A percentile compares a stretch with the other conserved stretches of the same genome.
phyloP scores from a whole-genome alignment of 768 basidiomycete species.

The Suillus hirtellus region DNA sequence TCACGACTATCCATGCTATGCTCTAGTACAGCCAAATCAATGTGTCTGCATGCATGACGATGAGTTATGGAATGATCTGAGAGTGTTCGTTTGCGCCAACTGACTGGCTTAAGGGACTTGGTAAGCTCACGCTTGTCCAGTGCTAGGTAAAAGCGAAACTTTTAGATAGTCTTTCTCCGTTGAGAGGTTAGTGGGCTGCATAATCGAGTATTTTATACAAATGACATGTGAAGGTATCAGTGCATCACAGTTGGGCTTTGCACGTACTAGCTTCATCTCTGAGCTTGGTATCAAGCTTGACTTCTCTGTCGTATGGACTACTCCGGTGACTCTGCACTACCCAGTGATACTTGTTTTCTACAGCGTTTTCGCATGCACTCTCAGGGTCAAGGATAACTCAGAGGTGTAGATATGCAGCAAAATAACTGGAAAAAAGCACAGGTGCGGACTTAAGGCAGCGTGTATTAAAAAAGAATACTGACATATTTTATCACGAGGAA shows the following conservation, averaged over 20 bases:
- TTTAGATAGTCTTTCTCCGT: slow-evolving; percentile 96
- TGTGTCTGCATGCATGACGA: slow-evolving; percentile 14
- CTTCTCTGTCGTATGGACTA: slow-evolving; percentile 90
- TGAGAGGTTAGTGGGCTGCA: slow-evolving; percentile 78
- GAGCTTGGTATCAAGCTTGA: slow-evolving; percentile 95
- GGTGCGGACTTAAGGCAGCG: slow-evolving; percentile 20
- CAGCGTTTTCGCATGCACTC: slow-evolving; percentile 87
- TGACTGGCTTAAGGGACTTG: slow-evolving; percentile 97
- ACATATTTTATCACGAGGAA: slow-evolving; percentile 96
- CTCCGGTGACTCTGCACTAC: slow-evolving; percentile 93
- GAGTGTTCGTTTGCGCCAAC: slow-evolving; percentile 54
- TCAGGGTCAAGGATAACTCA: slow-evolving; percentile 95
- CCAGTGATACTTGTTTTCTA: slow-evolving; percentile 94
- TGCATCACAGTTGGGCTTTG: slow-evolving; percentile 3
- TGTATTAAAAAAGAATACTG: slow-evolving; percentile 24
- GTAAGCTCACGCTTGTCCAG: slow-evolving; percentile 92
- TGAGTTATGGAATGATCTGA: background rate
- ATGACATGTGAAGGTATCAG: background rate
- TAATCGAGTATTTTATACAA: slow-evolving; percentile 83
- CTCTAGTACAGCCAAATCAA: slow-evolving; percentile 35
- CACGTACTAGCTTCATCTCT: slow-evolving; percentile 88
- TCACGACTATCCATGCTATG: slow-evolving; percentile 42
- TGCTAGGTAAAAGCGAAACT: slow-evolving; percentile 94
- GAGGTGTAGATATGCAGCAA: slow-evolving; percentile 65
- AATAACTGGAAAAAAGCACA: slow-evolving; percentile 43